A percentile compares a stretch with the other conserved stretches of the same genome.
Evolutionary conservation across 352 stramenopile genomes (phyloP).

Genomic region (Phytophthora citricola): DNA sequence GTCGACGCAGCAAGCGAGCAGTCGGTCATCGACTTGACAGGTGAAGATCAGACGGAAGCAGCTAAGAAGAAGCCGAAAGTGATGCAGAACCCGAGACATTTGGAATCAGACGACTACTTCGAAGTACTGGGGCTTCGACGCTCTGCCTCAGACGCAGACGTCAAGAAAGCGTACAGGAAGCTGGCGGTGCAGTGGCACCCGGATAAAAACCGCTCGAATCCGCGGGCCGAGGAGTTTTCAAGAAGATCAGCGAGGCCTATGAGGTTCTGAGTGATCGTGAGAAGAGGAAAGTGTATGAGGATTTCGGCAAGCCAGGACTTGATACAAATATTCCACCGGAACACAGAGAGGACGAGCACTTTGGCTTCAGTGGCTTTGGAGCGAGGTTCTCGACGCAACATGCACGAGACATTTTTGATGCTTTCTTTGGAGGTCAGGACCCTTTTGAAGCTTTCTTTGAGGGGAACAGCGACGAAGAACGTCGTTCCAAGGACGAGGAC

Average conservation of each 20-base stretch:
- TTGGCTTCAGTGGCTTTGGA: conserved; percentile 29
- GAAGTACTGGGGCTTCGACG: conserved; percentile 56
- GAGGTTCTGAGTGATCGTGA: conserved; percentile 83
- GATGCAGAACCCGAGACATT: conserved; percentile 37
- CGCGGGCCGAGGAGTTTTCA: conserved; percentile 91
- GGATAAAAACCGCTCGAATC: conserved; percentile 91
- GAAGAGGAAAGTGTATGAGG: conserved; percentile 67
- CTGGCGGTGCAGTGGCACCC: conserved; percentile 92
- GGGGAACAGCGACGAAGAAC: conserved; percentile 20
- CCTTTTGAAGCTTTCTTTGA: conserved; percentile 69
- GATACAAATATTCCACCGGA: not conserved
- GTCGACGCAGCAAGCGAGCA: conserved; percentile 6
- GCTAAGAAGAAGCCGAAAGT: conserved; percentile 5
- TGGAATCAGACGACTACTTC: conserved; percentile 84
- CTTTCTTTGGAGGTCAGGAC: conserved; percentile 67
- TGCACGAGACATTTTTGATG: conserved; percentile 74
- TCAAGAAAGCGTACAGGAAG: conserved; percentile 74
- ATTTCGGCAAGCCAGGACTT: conserved; percentile 46
- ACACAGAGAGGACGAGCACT: conserved; percentile 23
- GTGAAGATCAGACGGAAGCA: conserved; percentile 9
- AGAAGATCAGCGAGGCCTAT: conserved; percentile 91
- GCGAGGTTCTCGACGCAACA: conserved; percentile 56
- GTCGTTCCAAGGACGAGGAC: conserved; percentile 22
- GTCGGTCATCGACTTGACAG: conserved; percentile 30
- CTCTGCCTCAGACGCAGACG: conserved; percentile 51